Evolutionary conservation across 768 basidiomycete species (phyloP).

Genomic region (Xerocomus brunneocitrinus): DNA sequence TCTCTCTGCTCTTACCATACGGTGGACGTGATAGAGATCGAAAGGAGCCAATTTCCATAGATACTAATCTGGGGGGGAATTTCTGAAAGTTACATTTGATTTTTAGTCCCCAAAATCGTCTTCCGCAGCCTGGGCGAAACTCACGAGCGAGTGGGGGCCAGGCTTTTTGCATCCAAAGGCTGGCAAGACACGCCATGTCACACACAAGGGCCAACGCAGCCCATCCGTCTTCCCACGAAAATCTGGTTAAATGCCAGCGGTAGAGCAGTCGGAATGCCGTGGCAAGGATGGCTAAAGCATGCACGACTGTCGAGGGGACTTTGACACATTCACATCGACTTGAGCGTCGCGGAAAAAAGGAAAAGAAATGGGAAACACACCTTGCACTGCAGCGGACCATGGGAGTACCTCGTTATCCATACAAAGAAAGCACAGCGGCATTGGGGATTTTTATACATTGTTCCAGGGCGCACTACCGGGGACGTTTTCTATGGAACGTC

Average conservation of each 20-base stretch:
- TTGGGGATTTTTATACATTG: neutral
- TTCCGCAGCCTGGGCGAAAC: neutral
- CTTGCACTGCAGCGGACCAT: constrained; percentile 10
- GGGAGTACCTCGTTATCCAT: neutral
- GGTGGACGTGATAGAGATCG: constrained; percentile 15
- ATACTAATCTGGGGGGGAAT: neutral
- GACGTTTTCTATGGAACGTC: neutral
- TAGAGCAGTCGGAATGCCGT: constrained; percentile 19
- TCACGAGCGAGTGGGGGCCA: neutral
- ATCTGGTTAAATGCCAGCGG: constrained; percentile 16
- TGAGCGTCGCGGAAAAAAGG: neutral
- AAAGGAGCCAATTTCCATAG: constrained; percentile 14
- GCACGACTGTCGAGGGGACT: constrained; percentile 16
- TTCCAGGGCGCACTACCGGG: neutral
- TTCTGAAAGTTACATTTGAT: neutral
- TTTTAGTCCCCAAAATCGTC: neutral
- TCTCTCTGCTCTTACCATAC: constrained; percentile 17
- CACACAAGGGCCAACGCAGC: constrained; percentile 21
- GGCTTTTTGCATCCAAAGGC: constrained; percentile 15
- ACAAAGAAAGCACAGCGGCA: too few relatives aligned
- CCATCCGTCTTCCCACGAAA: constrained; percentile 29
- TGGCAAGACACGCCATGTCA: constrained; percentile 17
- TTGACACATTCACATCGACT: neutral
- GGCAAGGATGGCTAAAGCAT: constrained; percentile 16
- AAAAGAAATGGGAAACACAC: constrained; percentile 5